These are phyloP conservation scores for Neurospora sp. DNA, from an alignment of 495 filamentous ascomycete genomes.

Conservation along the genomic window DNA sequence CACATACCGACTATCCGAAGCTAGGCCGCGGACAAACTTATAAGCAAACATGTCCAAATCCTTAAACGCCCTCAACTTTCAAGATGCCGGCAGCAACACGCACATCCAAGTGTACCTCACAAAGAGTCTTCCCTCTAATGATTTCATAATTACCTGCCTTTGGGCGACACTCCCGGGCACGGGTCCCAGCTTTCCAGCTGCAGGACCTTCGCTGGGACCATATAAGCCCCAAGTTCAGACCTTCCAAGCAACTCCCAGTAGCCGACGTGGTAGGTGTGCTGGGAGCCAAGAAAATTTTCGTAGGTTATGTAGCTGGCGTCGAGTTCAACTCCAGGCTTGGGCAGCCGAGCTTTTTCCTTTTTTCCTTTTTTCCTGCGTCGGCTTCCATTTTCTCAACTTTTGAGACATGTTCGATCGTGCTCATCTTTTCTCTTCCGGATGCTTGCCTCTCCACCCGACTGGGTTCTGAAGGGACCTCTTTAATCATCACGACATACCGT, in stretches of 20 bases:
- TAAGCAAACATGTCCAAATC: background rate
- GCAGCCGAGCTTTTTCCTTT: background rate
- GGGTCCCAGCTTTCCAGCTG: too few species aligned
- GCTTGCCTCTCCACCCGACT: too few species aligned
- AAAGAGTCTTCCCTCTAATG: background rate
- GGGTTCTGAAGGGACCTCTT: too few species aligned
- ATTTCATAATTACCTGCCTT: background rate
- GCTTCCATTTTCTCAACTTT: background rate
- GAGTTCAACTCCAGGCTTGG: background rate
- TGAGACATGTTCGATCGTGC: background rate
- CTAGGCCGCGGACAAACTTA: background rate
- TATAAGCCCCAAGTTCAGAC: background rate
- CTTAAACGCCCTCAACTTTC: background rate
- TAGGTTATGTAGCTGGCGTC: background rate
- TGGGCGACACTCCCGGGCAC: too few species aligned
- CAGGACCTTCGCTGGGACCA: too few species aligned
- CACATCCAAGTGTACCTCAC: background rate
- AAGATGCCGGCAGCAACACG: background rate
- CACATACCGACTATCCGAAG: background rate
- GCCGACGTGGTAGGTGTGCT: background rate
- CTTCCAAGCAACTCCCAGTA: background rate
- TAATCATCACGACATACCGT: too few species aligned
- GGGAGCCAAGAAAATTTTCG: background rate
- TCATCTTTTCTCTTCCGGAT: too few species aligned
- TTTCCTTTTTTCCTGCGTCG: background rate